phyloP scores from a whole-genome alignment of 805 yeast species.

The Candida boleticola region DNA sequence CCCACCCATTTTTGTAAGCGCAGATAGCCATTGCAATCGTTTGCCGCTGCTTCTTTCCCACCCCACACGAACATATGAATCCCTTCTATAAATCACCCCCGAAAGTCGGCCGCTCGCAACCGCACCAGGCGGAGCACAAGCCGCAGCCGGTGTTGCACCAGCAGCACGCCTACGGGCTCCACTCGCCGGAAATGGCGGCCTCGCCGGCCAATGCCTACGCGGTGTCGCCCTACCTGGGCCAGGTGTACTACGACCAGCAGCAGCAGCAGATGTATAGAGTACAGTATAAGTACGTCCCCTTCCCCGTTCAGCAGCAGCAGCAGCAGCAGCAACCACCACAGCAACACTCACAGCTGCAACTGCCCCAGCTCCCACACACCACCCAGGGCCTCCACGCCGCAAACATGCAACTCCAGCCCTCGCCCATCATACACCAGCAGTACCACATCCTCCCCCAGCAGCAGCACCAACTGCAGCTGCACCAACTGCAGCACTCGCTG shows the following conservation, averaged over 20 bases:
- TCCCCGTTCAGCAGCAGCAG: background rate
- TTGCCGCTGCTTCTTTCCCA: no score
- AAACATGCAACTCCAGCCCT: background rate
- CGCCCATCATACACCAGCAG: constrained; percentile 6
- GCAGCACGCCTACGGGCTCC: background rate
- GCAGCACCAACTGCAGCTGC: no score
- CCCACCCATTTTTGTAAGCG: no score
- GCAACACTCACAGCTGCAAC: constrained; percentile 3
- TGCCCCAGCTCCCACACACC: background rate
- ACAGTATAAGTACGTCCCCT: constrained; percentile 1
- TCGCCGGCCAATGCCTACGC: background rate
- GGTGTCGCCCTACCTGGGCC: background rate
- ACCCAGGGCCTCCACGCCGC: constrained; percentile 2
- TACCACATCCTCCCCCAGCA: background rate
- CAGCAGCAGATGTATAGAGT: background rate
- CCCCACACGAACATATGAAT: no score
- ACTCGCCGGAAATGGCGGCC: constrained; percentile 1
- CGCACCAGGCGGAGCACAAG: background rate
- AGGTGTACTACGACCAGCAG: constrained; percentile 1
- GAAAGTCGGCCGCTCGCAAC: background rate
- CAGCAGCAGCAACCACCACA: constrained; percentile 1
- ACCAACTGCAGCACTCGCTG: background rate
- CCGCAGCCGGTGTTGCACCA: background rate
- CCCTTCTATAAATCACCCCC: constrained; percentile 1
- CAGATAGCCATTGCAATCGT: no score